A percentile compares a stretch with the other conserved stretches of the same genome.
These are phyloP conservation scores for Cyathus striatus DNA, from an alignment of 768 basidiomycete genomes.

Conservation along the genomic window DNA sequence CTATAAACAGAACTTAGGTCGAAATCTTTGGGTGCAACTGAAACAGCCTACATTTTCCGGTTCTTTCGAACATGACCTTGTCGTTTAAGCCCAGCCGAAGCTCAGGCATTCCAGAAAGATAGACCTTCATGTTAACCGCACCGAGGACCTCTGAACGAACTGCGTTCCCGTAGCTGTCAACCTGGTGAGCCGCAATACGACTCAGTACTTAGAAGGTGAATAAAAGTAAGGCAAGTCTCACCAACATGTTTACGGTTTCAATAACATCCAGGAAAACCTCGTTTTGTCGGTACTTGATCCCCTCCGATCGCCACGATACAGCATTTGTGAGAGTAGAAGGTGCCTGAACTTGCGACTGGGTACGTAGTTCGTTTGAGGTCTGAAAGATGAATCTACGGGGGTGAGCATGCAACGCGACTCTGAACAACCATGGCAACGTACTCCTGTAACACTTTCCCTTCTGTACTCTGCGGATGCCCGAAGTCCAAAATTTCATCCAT, in stretches of 20 bases:
- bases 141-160: slow-evolving; percentile 96
- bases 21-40: not conserved
- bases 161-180: slow-evolving; percentile 95
- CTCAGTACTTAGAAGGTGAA: not conserved
- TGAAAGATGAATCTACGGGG: slow-evolving; percentile 86
- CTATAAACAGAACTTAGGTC: slow-evolving; percentile 25
- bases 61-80: slow-evolving; percentile 99
- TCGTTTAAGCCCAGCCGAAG: slow-evolving; percentile 93
- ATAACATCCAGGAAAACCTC: slow-evolving; percentile 99
- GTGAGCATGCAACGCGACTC: not conserved
- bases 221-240: slow-evolving; percentile 29
- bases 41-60: slow-evolving; percentile 76
- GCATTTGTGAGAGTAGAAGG: slow-evolving; percentile 98
- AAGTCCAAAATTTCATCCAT: slow-evolving; percentile 99
- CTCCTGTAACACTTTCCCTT: slow-evolving; percentile 99
- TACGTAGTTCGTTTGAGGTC: slow-evolving; percentile 97
- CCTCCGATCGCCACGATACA: slow-evolving; percentile 97
- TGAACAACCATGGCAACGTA: slow-evolving; percentile 28
- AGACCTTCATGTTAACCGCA: slow-evolving; percentile 99
- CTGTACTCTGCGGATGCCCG: slow-evolving; percentile 97
- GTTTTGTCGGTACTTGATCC: slow-evolving; percentile 96
- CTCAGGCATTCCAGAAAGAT: slow-evolving; percentile 99
- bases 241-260: slow-evolving; percentile 94
- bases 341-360: slow-evolving; percentile 84
- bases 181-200: slow-evolving; percentile 41